These are phyloP conservation scores for Blastobotrys raffinosifermentans DNA, from an alignment of 1,139 yeast species.

Conservation along the genomic window DNA sequence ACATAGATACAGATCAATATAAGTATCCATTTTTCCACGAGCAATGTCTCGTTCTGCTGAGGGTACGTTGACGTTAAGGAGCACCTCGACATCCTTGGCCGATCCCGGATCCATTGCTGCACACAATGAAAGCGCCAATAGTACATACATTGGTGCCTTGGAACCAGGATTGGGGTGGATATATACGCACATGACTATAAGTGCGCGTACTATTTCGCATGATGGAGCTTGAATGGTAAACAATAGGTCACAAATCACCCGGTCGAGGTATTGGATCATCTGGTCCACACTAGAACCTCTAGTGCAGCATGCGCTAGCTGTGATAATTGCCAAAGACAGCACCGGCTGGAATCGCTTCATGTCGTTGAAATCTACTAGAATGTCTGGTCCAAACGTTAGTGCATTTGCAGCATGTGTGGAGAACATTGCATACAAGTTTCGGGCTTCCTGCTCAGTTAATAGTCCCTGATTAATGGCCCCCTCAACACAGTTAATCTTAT, in stretches of 20 bases:
- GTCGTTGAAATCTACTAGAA: slow-evolving; percentile 36
- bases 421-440: slow-evolving; percentile 36
- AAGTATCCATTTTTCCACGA: no score
- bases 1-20: no score
- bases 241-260: slow-evolving; percentile 41
- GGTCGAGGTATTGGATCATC: slow-evolving; percentile 42
- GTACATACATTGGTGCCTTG: no score
- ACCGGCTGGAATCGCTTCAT: slow-evolving; percentile 41
- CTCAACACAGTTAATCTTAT: slow-evolving; percentile 41
- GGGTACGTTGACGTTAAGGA: no score
- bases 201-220: no score
- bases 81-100: no score
- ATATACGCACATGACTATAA: no score
- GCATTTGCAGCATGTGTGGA: slow-evolving; percentile 36
- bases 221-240: slow-evolving; percentile 42
- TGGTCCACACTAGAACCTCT: slow-evolving; percentile 36
- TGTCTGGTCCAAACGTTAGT: slow-evolving; percentile 39
- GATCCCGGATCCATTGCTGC: no score
- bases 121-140: no score
- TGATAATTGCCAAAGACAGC: slow-evolving; percentile 41
- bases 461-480: slow-evolving; percentile 37
- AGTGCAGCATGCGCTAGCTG: slow-evolving; percentile 45
- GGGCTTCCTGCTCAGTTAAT: slow-evolving; percentile 28
- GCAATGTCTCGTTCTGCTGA: no score
- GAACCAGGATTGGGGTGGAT: no score